Evolutionary conservation across 164 flowering plant species (phyloP).

Genomic region (Sextonia rubra): DNA sequence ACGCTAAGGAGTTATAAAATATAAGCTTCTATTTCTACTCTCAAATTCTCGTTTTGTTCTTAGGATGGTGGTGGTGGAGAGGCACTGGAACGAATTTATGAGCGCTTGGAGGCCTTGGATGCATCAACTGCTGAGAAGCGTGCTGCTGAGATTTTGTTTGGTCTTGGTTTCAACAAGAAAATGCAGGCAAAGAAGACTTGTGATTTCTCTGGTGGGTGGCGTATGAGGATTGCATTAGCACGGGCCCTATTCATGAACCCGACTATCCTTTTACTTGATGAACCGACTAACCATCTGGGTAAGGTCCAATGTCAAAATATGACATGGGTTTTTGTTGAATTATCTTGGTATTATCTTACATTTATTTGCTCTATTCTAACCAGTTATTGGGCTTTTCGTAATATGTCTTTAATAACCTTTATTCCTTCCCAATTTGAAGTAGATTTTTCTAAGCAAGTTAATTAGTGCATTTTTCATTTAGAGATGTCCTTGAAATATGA

Average conservation of each 20-base stretch:
- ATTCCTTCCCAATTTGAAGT: too few relatives aligned
- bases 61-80: constrained; percentile 94
- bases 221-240: constrained; percentile 96
- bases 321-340: neutral
- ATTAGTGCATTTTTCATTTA: too few relatives aligned
- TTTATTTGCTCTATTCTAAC: neutral
- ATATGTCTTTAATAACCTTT: too few relatives aligned
- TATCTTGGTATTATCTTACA: too few relatives aligned
- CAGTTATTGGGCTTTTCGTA: neutral
- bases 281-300: constrained; percentile 98
- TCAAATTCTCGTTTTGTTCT: neutral
- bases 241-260: constrained; percentile 91
- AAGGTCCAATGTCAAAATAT: constrained; percentile 3
- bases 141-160: constrained; percentile 89
- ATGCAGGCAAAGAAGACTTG: constrained; percentile 88
- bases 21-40: neutral
- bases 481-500: too few relatives aligned
- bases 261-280: constrained; percentile 79
- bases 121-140: constrained; percentile 93
- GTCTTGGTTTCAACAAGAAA: constrained; percentile 84
- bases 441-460: too few relatives aligned
- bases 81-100: constrained; percentile 76
- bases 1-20: neutral
- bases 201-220: constrained; percentile 99
- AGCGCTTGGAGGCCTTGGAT: constrained; percentile 89